Evolutionary conservation across 2,329 filamentous ascomycete genomes (phyloP), one percentile per base, ranked within the genome.

Genomic region (Fonsecaea monophora): DNA sequence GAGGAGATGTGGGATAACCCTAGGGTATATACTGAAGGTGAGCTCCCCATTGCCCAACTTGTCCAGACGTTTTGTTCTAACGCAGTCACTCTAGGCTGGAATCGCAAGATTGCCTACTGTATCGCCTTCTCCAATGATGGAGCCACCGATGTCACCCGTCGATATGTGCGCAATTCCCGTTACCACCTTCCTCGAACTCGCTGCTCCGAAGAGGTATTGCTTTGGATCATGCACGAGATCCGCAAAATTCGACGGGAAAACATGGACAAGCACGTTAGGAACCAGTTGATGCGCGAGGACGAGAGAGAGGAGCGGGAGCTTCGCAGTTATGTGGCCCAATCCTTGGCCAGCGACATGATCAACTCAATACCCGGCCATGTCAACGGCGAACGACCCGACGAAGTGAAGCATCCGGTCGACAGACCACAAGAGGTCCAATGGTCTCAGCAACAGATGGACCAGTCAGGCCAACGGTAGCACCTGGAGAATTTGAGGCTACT

Each of bases 1-100:
- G 95, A 98, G 77, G 94, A 94, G 76, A 89, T 92, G 1, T 98
- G 94, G 93, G 95, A 99, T 77, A 93, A 94, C 75, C 95, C 95
- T 59, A 86, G 92, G 54, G 85, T 98, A 9, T 98, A 98, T 79
- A 89, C 92, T 6, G 92, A 97, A 79, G 94, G 86, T 88, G 81
- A 66, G 84, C 79, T 25, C 13, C 8, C 18, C 40, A 21, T 40
- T 58, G 53, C 45, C 30, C 54, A 62, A 56, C 64, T 56, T 48
- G 50, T 40, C 18, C 13, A 3, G 15, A 1, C 10, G 15, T 7
- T 10, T 15, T 9, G 21, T 66, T 50, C 61, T 68, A 40, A 65
- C 54, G 15, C 55, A 58, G 53, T 48, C 4, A 9, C 57, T 60
- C 9, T 70, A 88, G 86, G 94, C 67, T 99, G 95, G 95, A 89